Base-by-base conservation (phyloP, 2,329 filamentous ascomycete species). In the Fusarium circinatum region DNA sequence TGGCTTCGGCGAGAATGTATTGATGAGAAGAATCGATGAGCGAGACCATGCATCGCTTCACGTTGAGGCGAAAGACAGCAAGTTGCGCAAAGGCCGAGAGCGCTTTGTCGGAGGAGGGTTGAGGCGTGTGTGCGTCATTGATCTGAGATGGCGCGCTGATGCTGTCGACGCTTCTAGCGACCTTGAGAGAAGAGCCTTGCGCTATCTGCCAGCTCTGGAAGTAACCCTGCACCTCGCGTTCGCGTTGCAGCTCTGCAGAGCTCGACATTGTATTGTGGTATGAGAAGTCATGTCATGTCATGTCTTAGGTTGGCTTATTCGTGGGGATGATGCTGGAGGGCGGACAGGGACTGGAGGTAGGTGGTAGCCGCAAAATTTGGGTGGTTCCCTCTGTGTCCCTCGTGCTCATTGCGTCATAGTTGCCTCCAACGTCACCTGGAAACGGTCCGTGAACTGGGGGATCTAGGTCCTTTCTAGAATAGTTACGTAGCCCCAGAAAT, bases 1-100 rank as follows among this genome's bases (percentile, higher is more conserved):
- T 88, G 14, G 85, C 84, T 73, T 89, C 87, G 42, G 86, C 86
- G 47, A 89, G 82, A 55, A 89, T 84, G 62, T 85, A 87, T 78
- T 89, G 86, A 17, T 80, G 82, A 7, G 81, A 78, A 10, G 79
- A 78, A 68, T 86, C 85, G 58, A 88, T 84, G 24, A 89, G 78
- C 56, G 86, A 86, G 28, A 89, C 83, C 79, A 89, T 84, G 47
- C 82, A 83, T 42, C 87, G 83, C 68, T 85, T 84, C 34, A 83
- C 83, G 22, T 83, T 81, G 45, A 88, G 80, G 2, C 86, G 82
- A 62, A 89, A 82, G 15, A 86, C 82, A 36, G 84, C 84, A 30
- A 89, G 81, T 76, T 89, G 88, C 9, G 87, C 85, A 63, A 86
- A 85, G 8, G 85, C 83, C 1, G 84, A 86, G 24, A 88, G 79